Evolutionary conservation across 2,329 filamentous ascomycete genomes (phyloP).

Genomic region (Ophiocordyceps sinensis): DNA sequence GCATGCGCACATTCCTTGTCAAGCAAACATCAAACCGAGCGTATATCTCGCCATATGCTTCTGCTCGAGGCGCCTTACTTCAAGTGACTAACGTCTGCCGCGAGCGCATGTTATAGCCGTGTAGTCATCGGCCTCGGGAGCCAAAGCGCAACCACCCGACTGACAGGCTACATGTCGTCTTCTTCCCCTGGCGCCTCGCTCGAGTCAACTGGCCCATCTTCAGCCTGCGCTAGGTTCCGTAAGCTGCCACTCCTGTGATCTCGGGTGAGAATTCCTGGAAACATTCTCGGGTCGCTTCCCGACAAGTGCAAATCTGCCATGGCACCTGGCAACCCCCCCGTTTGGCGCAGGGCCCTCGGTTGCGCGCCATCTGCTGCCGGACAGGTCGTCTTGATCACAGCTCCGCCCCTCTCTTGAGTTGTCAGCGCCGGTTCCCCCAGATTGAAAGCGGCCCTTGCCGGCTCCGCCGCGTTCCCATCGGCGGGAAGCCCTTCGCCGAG

Average conservation of each 20-base stretch:
- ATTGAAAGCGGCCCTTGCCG: background rate
- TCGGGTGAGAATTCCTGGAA: conserved; percentile 53
- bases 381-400: background rate
- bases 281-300: conserved; percentile 52
- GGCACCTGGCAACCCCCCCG: conserved; percentile 22
- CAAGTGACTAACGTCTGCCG: too few species aligned
- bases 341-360: conserved; percentile 12
- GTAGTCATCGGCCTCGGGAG: too few species aligned
- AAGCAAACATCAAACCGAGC: background rate
- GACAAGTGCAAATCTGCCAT: conserved; percentile 32
- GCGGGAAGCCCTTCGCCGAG: conserved; percentile 4
- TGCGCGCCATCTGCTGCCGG: background rate
- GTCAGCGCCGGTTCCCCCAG: background rate
- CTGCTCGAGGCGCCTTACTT: background rate
- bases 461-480: background rate
- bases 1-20: background rate
- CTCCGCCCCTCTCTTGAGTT: background rate
- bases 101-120: too few species aligned
- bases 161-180: conserved; percentile 2
- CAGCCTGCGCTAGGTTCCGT: conserved; percentile 13
- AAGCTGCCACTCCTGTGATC: conserved; percentile 28
- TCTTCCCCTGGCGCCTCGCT: conserved; percentile 6
- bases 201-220: conserved; percentile 9
- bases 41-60: background rate
- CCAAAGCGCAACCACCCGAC: too few species aligned